Percentiles rank a stretch among this genome's conserved stretches.
Evolutionary conservation across 2,329 filamentous ascomycete species (phyloP).

Genomic region (Orbilia brochopaga): DNA sequence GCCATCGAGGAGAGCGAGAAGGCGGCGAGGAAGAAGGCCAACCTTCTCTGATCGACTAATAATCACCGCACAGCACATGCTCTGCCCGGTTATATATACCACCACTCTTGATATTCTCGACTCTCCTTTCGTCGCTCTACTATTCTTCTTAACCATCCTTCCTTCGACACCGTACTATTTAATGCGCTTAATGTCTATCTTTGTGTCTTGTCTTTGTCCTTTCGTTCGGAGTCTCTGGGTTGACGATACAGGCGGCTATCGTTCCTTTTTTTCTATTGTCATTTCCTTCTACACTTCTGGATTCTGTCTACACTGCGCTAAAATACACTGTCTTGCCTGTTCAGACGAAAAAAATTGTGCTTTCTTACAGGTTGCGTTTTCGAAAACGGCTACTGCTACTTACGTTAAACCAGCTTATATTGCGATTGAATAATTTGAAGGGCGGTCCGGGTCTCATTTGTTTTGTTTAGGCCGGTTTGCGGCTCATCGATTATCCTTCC

Average conservation of each 20-base stretch:
- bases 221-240: conserved; percentile 35
- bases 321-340: neutral
- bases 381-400: neutral
- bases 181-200: conserved; percentile 18
- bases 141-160: neutral
- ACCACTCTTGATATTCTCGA: neutral
- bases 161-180: conserved; percentile 28
- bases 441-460: conserved; percentile 1
- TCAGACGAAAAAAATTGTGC: conserved; percentile 5
- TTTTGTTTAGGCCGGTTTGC: conserved; percentile 1
- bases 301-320: too few relatives aligned
- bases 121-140: neutral
- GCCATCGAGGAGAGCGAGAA: conserved; percentile 49
- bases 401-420: too few relatives aligned
- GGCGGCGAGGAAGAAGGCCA: conserved; percentile 45
- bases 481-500: conserved; percentile 1
- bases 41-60: conserved; percentile 25
- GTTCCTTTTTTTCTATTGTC: conserved; percentile 13
- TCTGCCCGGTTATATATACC: neutral
- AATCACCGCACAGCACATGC: neutral
- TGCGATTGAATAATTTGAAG: too few relatives aligned
- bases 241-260: conserved; percentile 42
- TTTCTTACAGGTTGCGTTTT: neutral
- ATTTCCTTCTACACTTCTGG: too few relatives aligned
- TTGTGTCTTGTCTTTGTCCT: conserved; percentile 13